Evolutionary conservation across 371 early-diverging fungal species (phyloP), one percentile per base, ranked within the genome.

Genomic region (Mucor racemosus): DNA sequence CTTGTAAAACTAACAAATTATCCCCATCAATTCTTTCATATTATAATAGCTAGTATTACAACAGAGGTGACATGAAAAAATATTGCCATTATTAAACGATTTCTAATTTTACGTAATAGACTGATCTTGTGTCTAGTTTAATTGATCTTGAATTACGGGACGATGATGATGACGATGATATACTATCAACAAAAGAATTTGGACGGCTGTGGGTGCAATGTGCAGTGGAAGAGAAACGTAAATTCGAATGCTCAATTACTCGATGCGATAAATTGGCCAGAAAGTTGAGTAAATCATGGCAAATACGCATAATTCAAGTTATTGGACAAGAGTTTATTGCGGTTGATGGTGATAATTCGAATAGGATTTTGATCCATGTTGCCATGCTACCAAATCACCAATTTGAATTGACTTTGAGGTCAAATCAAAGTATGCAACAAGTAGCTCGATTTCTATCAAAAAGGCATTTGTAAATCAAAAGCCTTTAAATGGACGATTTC

Each of bases 281-380:
- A 21, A 61, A 33, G 53, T 44, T 66, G 19, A 61, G 39, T 35
- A 59, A 57, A 58, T 56, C 59, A 48, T 75, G 75, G 75, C 33
- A 58, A 7, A 62, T 75, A 21, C 17, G 59, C 10, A 58, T 73
- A 5, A 71, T 78, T 17, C 58, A 78, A 55, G 54, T 74, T 31
- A 74, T 78, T 64, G 76, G 70, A n/a, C 65, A 75, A 41, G 79
- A 78, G 41, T 68, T 78, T 31, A 75, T 78, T 62, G 79, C 76
- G 7, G 14, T 58, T 21, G 62, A n/a, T 17, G 26, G 62, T 19
- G 17, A 11, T 38, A 35, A 26, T 26, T 26, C 3, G 26, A 26
- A 26, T 26, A 26, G 26, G 26, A 26, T 75, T 0, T 40, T 76
- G 46, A 42, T 76, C 36, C 73, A 76, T 67, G 71, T 71, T 48